These are phyloP conservation scores for Oehlia diaphana DNA, from an alignment of 192 early-diverging fungal species.

Conservation along the genomic window DNA sequence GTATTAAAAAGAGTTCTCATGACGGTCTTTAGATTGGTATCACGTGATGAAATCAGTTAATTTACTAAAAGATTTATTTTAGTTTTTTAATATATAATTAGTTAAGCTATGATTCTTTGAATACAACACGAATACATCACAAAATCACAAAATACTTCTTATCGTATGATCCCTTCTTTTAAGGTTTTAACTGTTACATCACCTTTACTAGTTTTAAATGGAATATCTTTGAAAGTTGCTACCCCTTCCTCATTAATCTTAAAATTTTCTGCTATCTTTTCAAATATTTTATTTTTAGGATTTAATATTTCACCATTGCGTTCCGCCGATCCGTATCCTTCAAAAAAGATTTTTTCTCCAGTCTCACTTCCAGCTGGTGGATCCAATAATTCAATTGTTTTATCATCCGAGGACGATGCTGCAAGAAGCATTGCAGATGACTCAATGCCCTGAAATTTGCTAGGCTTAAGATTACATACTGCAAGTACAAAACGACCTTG, in stretches of 20 bases:
- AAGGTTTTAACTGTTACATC: constrained; percentile 46
- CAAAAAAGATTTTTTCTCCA: constrained; percentile 56
- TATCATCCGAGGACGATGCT: constrained; percentile 55
- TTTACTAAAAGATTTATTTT: no score
- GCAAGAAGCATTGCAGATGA: constrained; percentile 65
- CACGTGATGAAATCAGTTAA: no score
- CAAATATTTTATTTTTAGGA: constrained; percentile 66
- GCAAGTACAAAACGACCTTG: constrained; percentile 55
- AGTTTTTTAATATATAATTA: no score
- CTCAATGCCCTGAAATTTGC: constrained; percentile 58
- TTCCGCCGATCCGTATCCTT: constrained; percentile 46
- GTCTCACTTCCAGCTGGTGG: constrained; percentile 50
- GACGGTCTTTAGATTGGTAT: no score
- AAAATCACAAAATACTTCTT: neutral
- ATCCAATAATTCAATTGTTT: constrained; percentile 54
- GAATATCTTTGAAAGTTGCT: constrained; percentile 54
- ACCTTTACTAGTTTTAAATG: constrained; percentile 52
- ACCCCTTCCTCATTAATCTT: constrained; percentile 44
- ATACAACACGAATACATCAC: no score
- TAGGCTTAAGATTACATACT: constrained; percentile 62
- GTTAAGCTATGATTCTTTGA: no score
- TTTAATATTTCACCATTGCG: constrained; percentile 54
- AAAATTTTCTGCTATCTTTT: constrained; percentile 57
- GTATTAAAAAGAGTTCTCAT: no score
- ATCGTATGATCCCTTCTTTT: constrained; percentile 45